Conservation (phyloP, 441 rosid genomes). For the Pelargonium citronellum region DNA sequence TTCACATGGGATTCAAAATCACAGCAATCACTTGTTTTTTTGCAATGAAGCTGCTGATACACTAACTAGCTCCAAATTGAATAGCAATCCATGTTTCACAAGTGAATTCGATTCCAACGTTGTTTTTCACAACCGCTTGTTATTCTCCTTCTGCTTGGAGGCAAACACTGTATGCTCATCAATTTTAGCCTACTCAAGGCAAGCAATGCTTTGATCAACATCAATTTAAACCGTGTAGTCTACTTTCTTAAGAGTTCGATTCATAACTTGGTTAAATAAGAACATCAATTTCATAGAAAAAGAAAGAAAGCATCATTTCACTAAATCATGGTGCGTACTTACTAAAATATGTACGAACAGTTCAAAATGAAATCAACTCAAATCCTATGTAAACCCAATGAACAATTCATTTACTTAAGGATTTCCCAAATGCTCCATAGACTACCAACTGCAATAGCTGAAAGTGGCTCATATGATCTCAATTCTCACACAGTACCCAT, state of each 20-base stretch:
- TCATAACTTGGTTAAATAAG: not conserved
- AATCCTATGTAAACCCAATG: not conserved
- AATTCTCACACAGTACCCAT: no score
- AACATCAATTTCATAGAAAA: not conserved
- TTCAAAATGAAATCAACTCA: not conserved
- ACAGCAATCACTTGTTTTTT: not conserved
- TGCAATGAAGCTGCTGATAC: not conserved
- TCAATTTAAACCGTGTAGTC: no score
- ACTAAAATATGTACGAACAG: not conserved
- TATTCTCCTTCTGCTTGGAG: not conserved
- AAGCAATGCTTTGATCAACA: no score
- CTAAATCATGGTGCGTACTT: not conserved
- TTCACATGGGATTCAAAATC: no score
- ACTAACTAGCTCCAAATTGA: not conserved
- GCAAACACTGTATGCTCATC: not conserved
- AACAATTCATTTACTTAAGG: not conserved
- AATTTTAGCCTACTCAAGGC: not conserved
- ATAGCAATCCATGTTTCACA: not conserved
- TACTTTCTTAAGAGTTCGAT: no score
- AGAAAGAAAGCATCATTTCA: not conserved
- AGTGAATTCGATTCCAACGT: not conserved
- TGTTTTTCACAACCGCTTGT: not conserved
- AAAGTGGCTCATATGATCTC: not conserved
- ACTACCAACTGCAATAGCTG: not conserved
- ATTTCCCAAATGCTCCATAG: not conserved